Percentiles rank a stretch among this genome's conserved stretches.
These are phyloP conservation scores for Teratosphaeriaceae sp. DNA, from an alignment of 2,329 filamentous ascomycete genomes.

Conservation along the genomic window DNA sequence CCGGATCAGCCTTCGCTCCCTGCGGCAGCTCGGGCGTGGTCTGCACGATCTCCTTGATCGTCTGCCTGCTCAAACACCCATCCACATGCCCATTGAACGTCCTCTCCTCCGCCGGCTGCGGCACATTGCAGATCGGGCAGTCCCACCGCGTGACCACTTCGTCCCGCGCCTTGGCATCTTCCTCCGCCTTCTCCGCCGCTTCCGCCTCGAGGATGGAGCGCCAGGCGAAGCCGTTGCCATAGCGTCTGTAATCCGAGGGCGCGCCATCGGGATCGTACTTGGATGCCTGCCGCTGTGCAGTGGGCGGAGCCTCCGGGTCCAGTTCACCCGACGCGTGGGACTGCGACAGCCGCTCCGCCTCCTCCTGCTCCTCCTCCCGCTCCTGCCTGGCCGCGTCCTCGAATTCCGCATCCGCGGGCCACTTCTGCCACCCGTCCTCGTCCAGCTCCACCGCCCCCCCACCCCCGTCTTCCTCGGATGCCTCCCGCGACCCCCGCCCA, in stretches of 20 bases:
- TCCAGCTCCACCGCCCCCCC: constrained; percentile 30
- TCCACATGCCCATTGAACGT: constrained; percentile 90
- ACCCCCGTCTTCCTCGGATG: constrained; percentile 31
- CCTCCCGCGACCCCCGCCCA: constrained; percentile 12
- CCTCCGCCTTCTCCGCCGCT: constrained; percentile 11
- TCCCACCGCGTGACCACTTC: constrained; percentile 58
- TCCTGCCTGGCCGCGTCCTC: constrained; percentile 56
- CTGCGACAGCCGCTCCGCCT: constrained; percentile 57
- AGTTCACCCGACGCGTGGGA: not conserved
- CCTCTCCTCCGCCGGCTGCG: constrained; percentile 67
- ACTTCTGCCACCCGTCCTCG: constrained; percentile 58
- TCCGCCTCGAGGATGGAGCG: constrained; percentile 26
- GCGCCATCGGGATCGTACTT: constrained; percentile 8
- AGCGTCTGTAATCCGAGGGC: constrained; percentile 22
- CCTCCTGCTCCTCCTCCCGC: constrained; percentile 53
- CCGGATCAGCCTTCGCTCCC: too few relatives aligned
- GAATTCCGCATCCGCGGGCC: constrained; percentile 57
- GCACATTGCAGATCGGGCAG: constrained; percentile 79
- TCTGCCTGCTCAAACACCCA: constrained; percentile 75
- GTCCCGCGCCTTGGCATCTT: constrained; percentile 16
- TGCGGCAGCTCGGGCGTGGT: constrained; percentile 8
- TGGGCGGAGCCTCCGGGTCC: not conserved
- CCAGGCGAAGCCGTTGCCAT: constrained; percentile 29
- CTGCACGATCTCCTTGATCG: constrained; percentile 77
- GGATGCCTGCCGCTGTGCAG: not conserved